Evolutionary conservation across 2,329 filamentous ascomycete genomes (phyloP).

Genomic region (Fusarium sp.): DNA sequence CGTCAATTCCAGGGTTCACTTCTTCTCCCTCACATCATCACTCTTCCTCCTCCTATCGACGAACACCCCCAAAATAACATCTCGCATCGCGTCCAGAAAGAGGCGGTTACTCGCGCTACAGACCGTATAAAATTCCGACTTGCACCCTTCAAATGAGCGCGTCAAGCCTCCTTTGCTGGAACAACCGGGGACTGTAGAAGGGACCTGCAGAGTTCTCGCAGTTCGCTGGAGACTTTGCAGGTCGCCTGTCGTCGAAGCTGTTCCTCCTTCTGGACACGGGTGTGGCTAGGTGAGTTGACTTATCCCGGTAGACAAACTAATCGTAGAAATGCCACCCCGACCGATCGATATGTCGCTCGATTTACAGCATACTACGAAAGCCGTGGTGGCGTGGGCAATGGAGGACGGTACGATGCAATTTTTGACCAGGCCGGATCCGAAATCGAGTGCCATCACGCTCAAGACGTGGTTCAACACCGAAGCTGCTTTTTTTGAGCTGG

Average conservation of each 20-base stretch:
- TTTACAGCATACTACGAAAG: background rate
- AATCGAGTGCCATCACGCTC: background rate
- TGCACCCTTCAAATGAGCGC: background rate
- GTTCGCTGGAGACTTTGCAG: background rate
- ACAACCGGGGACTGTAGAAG: background rate
- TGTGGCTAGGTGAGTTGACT: background rate
- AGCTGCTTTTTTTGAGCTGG: background rate
- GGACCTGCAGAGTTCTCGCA: background rate
- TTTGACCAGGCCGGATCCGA: background rate
- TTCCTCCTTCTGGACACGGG: background rate
- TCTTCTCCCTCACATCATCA: too few species aligned
- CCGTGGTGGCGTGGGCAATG: background rate
- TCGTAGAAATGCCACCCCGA: background rate
- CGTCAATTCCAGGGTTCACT: background rate
- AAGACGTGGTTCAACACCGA: background rate
- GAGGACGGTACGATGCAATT: background rate
- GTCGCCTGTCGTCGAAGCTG: background rate
- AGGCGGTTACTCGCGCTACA: background rate
- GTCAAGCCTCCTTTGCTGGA: background rate
- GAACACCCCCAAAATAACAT: background rate
- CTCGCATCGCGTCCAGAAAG: background rate
- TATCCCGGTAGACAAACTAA: background rate
- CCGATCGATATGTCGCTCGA: background rate
- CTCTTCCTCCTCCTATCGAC: too few species aligned
- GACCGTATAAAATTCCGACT: background rate